phyloP scores from a whole-genome alignment of 2,329 filamentous ascomycete genomes.

The Colletotrichum scovillei region DNA sequence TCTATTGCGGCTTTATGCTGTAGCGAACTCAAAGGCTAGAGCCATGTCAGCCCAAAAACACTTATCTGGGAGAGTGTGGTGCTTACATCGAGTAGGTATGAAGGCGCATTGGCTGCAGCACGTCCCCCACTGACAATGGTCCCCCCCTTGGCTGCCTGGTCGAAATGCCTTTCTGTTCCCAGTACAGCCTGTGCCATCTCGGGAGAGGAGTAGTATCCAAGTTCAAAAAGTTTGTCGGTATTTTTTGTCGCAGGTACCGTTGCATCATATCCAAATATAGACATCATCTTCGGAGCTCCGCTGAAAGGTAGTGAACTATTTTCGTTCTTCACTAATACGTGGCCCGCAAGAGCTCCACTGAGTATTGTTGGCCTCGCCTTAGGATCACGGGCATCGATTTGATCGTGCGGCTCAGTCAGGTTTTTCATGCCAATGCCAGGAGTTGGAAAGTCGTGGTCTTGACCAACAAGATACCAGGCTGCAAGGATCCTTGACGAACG shows the following conservation, averaged over 20 bases:
- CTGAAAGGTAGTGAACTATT: conserved; percentile 70
- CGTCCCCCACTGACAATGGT: conserved; percentile 64
- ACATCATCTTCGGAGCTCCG: conserved; percentile 64
- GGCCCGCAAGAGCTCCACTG: conserved; percentile 68
- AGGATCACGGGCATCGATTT: conserved; percentile 61
- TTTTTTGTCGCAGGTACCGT: conserved; percentile 59
- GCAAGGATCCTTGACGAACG: conserved; percentile 69
- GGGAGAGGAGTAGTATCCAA: conserved; percentile 58
- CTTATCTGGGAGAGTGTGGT: background rate
- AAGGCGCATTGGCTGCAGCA: conserved; percentile 61
- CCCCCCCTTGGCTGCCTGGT: conserved; percentile 62
- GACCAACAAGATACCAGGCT: conserved; percentile 68
- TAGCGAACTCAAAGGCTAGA: conserved; percentile 66
- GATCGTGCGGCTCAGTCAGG: conserved; percentile 59
- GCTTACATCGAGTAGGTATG: conserved; percentile 61
- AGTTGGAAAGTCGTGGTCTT: conserved; percentile 58
- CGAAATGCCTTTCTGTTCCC: conserved; percentile 55
- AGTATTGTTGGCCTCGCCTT: conserved; percentile 56
- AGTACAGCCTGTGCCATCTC: conserved; percentile 58
- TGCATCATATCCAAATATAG: conserved; percentile 75
- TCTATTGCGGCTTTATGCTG: conserved; percentile 64
- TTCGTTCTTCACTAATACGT: conserved; percentile 83
- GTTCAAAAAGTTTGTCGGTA: conserved; percentile 54
- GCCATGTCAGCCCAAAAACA: conserved; percentile 37
- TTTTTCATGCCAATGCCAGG: conserved; percentile 71